Percentiles rank a stretch among this genome's conserved stretches.
phyloP scores from a whole-genome alignment of 805 yeast genomes.

The Saccharomycopsis vini region DNA sequence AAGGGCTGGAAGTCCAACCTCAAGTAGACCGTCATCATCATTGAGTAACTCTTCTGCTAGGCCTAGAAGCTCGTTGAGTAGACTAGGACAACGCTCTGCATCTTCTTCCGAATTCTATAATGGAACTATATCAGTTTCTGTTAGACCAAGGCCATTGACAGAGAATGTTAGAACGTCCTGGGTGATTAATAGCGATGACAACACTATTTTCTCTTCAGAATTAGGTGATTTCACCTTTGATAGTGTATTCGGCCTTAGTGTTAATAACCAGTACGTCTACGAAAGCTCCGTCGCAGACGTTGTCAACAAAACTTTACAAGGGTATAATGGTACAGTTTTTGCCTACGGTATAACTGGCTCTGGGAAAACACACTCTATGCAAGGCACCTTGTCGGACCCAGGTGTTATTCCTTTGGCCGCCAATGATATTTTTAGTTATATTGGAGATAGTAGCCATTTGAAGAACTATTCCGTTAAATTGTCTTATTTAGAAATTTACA shows the following conservation, averaged over 20 bases:
- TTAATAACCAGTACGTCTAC: constrained; percentile 54
- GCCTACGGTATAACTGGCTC: constrained; percentile 96
- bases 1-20: constrained; percentile 19
- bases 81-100: constrained; percentile 4
- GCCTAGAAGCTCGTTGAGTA: constrained; percentile 17
- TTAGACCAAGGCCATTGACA: constrained; percentile 60
- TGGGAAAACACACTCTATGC: constrained; percentile 85
- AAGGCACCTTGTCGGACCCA: constrained; percentile 51
- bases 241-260: constrained; percentile 51
- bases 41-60: constrained; percentile 8
- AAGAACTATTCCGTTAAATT: constrained; percentile 42
- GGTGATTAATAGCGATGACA: constrained; percentile 31
- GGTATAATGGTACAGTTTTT: constrained; percentile 81
- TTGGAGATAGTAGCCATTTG: constrained; percentile 22
- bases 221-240: constrained; percentile 55
- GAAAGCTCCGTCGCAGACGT: constrained; percentile 42
- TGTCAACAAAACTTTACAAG: constrained; percentile 51
- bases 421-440: constrained; percentile 45
- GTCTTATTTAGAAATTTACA: constrained; percentile 79
- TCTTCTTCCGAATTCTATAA: constrained; percentile 33
- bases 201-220: constrained; percentile 24
- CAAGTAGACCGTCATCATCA: constrained; percentile 21
- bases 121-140: constrained; percentile 68
- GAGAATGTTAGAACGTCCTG: constrained; percentile 19
- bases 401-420: constrained; percentile 70